These are phyloP conservation scores for Kazachstania kunashirensis DNA, from an alignment of 805 yeast species.

Conservation along the genomic window DNA sequence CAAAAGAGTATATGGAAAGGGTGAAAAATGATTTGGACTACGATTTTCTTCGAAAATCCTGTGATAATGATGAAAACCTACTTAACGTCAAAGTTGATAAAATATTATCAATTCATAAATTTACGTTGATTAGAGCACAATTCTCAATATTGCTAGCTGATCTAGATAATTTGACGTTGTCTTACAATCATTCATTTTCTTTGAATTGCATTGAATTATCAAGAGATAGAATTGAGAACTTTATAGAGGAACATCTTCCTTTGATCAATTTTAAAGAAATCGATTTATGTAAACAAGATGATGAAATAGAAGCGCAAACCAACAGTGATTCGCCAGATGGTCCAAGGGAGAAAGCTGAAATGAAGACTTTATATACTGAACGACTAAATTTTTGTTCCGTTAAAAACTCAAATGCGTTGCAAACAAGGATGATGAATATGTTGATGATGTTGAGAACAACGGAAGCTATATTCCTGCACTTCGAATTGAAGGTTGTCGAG, in stretches of 20 bases:
- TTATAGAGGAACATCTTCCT: constrained; percentile 16
- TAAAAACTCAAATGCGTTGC: constrained; percentile 17
- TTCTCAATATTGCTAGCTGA: constrained; percentile 20
- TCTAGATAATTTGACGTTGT: constrained; percentile 21
- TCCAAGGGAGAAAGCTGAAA: neutral
- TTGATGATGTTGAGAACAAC: constrained; percentile 23
- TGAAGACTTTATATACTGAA: neutral
- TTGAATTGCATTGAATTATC: constrained; percentile 14
- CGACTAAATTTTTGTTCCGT: constrained; percentile 5
- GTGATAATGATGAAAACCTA: neutral
- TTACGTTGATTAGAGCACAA: constrained; percentile 19
- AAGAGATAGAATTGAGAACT: constrained; percentile 15
- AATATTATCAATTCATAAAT: constrained; percentile 15
- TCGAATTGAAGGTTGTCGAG: constrained; percentile 15
- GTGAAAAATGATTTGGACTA: constrained; percentile 14
- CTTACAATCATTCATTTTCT: constrained; percentile 16
- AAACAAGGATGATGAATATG: constrained; percentile 19
- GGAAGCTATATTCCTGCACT: constrained; percentile 23
- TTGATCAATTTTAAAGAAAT: constrained; percentile 6
- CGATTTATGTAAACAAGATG: too few species aligned
- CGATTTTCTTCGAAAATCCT: neutral
- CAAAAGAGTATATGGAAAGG: constrained; percentile 14
- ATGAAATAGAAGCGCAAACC: neutral
- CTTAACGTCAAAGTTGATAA: constrained; percentile 5
- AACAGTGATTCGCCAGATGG: neutral